These are phyloP conservation scores for Tricholoma matsutake DNA, from an alignment of 768 basidiomycete genomes.

Conservation along the genomic window DNA sequence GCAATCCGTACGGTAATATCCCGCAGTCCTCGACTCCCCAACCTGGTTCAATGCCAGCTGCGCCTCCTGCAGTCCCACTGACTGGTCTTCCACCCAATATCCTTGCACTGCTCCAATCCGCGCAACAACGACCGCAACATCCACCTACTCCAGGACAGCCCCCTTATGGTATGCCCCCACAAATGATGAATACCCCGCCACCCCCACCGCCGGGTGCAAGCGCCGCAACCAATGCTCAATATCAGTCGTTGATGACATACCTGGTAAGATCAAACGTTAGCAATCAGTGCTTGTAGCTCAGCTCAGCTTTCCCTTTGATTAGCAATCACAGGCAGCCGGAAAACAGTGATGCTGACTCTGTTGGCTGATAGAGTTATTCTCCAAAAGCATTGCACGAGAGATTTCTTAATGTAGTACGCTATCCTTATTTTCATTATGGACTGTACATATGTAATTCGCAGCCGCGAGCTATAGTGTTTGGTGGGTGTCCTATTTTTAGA, in stretches of 20 bases:
- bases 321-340: conserved; percentile 34
- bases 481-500: not conserved
- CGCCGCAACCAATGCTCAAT: conserved; percentile 43
- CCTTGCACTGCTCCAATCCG: conserved; percentile 56
- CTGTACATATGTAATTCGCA: not conserved
- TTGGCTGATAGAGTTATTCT: not conserved
- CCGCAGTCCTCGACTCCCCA: conserved; percentile 16
- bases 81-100: conserved; percentile 65
- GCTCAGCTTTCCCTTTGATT: conserved; percentile 1
- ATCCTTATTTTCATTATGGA: not conserved
- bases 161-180: conserved; percentile 37
- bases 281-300: not conserved
- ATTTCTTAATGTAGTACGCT: not conserved
- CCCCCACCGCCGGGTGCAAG: conserved; percentile 35
- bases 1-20: conserved; percentile 27
- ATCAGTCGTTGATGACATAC: conserved; percentile 69
- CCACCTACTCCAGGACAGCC: conserved; percentile 32
- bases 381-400: not conserved
- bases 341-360: conserved; percentile 10
- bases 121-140: conserved; percentile 33
- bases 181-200: conserved; percentile 44
- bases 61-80: conserved; percentile 31
- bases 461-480: no score
- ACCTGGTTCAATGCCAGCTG: conserved; percentile 34
- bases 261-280: conserved; percentile 43